phyloP scores from a whole-genome alignment of 1,284 basidiomycete genomes.

The Meripilus lineatus region DNA sequence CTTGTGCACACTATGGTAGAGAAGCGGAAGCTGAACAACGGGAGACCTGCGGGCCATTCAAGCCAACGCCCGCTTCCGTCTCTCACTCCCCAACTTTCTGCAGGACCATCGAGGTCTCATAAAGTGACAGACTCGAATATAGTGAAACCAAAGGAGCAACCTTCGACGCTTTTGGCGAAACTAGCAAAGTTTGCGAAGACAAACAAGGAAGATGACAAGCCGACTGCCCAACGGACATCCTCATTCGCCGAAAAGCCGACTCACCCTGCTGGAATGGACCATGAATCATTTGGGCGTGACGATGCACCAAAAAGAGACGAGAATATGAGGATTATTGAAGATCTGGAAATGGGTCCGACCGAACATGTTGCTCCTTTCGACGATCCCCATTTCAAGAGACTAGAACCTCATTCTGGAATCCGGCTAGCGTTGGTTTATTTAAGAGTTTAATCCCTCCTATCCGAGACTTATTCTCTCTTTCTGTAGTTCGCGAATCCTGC shows the following conservation, averaged over 20 bases:
- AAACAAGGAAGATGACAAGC: slow-evolving; percentile 15
- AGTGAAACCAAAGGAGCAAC: slow-evolving; percentile 21
- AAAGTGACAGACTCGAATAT: slow-evolving; percentile 1
- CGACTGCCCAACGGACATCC: slow-evolving; percentile 31
- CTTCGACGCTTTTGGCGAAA: slow-evolving; percentile 46
- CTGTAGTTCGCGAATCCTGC: slow-evolving; percentile 64
- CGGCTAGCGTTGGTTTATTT: slow-evolving; percentile 74
- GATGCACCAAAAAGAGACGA: slow-evolving; percentile 48
- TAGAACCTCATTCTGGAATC: slow-evolving; percentile 89
- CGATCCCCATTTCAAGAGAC: slow-evolving; percentile 67
- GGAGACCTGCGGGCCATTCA: not conserved
- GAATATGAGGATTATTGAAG: slow-evolving; percentile 67
- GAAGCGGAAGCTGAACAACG: slow-evolving; percentile 32
- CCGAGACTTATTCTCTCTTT: no score
- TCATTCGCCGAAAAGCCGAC: slow-evolving; percentile 37
- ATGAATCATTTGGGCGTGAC: not conserved
- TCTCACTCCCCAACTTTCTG: not conserved
- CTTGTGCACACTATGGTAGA: slow-evolving; percentile 26
- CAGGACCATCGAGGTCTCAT: not conserved
- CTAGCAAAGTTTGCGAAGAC: slow-evolving; percentile 34
- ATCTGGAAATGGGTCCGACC: slow-evolving; percentile 70
- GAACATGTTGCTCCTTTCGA: slow-evolving; percentile 61
- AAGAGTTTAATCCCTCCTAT: no score
- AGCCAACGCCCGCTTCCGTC: not conserved
- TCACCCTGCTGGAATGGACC: not conserved